A percentile compares a stretch with the other conserved stretches of the same genome.
Evolutionary conservation across 2,329 filamentous ascomycete species (phyloP).

Genomic region (Fusarium drepaniforme): DNA sequence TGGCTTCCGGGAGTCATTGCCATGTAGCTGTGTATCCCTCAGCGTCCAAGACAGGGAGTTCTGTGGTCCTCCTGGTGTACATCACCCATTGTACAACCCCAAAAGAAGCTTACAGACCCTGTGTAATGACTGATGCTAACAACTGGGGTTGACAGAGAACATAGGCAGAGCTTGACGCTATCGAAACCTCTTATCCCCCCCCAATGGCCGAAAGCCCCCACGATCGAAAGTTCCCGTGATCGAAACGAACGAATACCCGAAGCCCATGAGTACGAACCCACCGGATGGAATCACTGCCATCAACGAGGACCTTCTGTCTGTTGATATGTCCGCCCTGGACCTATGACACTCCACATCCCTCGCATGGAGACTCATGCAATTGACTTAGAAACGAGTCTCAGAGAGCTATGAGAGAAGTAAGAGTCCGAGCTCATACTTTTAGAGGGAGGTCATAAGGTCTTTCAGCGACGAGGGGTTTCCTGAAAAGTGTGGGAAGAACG

Average conservation of each 20-base stretch:
- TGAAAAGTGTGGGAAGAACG: not conserved
- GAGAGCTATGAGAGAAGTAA: not conserved
- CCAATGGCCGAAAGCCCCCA: not conserved
- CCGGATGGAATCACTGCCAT: not conserved
- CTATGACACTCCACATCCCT: not conserved
- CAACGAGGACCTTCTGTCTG: not conserved
- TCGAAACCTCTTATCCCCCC: not conserved
- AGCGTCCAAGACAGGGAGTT: not conserved
- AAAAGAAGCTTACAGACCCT: not conserved
- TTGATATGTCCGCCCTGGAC: not conserved
- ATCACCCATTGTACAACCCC: not conserved
- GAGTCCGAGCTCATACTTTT: not conserved
- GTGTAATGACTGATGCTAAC: not conserved
- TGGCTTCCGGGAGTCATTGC: not conserved
- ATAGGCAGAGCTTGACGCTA: not conserved
- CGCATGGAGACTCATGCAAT: accelerated
- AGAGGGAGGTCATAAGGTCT: not conserved
- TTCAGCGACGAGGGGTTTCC: not conserved
- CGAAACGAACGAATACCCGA: not conserved
- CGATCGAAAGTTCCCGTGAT: not conserved
- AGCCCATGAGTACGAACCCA: too few relatives aligned
- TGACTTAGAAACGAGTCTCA: not conserved
- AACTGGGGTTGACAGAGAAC: not conserved
- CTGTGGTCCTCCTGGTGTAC: not conserved
- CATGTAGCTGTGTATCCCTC: not conserved